These are phyloP conservation scores for Brassica hybrid DNA, from an alignment of 441 rosid species.

Conservation along the genomic window DNA sequence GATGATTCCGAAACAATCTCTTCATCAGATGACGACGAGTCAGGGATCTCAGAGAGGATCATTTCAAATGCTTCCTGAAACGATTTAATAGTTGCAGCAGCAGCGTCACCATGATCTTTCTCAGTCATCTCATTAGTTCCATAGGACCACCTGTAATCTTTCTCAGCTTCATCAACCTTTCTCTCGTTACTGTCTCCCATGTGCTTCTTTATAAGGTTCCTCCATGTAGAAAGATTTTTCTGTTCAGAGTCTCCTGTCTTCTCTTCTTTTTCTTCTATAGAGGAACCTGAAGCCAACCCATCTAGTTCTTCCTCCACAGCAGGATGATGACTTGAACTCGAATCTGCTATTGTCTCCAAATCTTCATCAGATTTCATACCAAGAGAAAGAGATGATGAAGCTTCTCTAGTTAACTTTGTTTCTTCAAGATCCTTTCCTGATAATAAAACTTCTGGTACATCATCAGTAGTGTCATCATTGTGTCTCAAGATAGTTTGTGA, in stretches of 20 bases:
- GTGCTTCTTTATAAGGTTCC: conserved; percentile 81
- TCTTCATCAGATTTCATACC: conserved; percentile 27
- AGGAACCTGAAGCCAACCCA: conserved; percentile 17
- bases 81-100: conserved; percentile 56
- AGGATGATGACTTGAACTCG: conserved; percentile 20
- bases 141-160: conserved; percentile 37
- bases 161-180: conserved; percentile 23
- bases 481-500: conserved; percentile 10
- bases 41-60: conserved; percentile 74
- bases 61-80: conserved; percentile 79
- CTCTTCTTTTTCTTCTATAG: conserved; percentile 25
- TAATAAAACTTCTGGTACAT: conserved; percentile 13
- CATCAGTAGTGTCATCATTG: conserved; percentile 14
- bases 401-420: conserved; percentile 22
- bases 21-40: conserved; percentile 41
- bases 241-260: conserved; percentile 37
- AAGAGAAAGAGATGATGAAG: conserved; percentile 21
- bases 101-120: conserved; percentile 49
- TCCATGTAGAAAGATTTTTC: conserved; percentile 59
- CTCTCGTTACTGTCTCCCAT: conserved; percentile 48
- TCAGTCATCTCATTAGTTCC: conserved; percentile 41
- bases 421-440: conserved; percentile 25
- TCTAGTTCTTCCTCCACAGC: conserved; percentile 19
- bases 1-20: conserved; percentile 42
- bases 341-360: conserved; percentile 25